Evolutionary conservation across 1,284 basidiomycete species (phyloP), one percentile per base, ranked within the genome.

Genomic region (Pulchroboletus neoregius): DNA sequence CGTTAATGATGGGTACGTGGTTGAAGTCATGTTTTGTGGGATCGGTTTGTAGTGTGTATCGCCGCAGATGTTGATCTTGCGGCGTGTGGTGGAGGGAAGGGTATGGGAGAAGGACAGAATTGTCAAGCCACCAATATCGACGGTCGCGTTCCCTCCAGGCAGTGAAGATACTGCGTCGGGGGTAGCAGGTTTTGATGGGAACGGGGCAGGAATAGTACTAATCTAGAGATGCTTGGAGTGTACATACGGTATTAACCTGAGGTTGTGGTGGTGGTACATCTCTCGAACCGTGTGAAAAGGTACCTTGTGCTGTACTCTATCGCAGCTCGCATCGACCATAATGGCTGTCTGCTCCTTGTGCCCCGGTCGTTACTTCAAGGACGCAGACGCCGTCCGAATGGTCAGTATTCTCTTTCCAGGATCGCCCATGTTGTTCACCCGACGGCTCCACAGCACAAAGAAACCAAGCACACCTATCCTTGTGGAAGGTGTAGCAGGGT

Each of bases 331-430:
- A 20, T 20, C 11, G 15, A 27, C 39, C 11, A 39, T 30, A 16
- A 66, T 62, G 60, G 27, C 49, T 11, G n/a, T 1, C 22, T 62
- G 60, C 38, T 4, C 38, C 6, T 11, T 6, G 2, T 66, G 61
- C 49, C 39, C 50, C 6, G 39, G 35, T 18, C 57, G 59, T 20
- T 36, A 0, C 10, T 63, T 66, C 36, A 23, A 11, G 3, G 24
- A 54, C 36, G 12, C 33, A 0, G 8, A 41, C 0, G 55, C 31
- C 15, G 0, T 66, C n/a, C 26, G 7, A 9, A 47, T 48, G 51
- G 60, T 67, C 13, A 42, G 61, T 46, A 18, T 13, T 8, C 11
- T 22, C 3, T 36, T n/a, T 20, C 13, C n/a, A 9, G 18, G 7
- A 20, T 18, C 4, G 7, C 5, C 28, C 16, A 5, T 39, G n/a